Base-by-base conservation (phyloP, 306 rosid species). In the Vigna angularis region DNA sequence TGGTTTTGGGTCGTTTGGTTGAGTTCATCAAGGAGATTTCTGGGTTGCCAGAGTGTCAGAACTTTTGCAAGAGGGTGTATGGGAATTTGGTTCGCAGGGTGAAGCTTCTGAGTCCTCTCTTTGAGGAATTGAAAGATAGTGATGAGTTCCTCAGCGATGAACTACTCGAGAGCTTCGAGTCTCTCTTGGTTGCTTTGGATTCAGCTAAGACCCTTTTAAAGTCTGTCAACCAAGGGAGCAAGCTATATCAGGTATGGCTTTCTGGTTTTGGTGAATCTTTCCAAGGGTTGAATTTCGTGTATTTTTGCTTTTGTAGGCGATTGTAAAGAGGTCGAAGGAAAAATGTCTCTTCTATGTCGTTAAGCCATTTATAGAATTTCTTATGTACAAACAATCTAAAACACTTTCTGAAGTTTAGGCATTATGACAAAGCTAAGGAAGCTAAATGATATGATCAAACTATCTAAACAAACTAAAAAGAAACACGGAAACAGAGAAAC, bases 121-220 rank as follows among this genome's bases (percentile, higher is more conserved):
- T 96, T 66, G 98, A 96, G 85, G 99, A 96, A 75, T 82, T 93
- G 86, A 96, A 87, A 77, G 99, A 93, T 32, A 70, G 84, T 63
- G 89, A 86, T 55, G 84, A 78, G 17, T 84, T 82, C 67, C 82
- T 96, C 32, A 78, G 80, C 10, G 90, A 83, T 20, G 89, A 84
- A 24, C 91, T 79, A n/a, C 40, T 91, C 78, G 16, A 73, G 61
- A 87, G 83, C 64, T 88, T 96, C 74, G 90, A 91, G 67, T 83
- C 87, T 84, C 83, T 96, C 16, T 83, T 78, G 51, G 62, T 73
- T 84, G 91, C 91, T 82, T 76, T 96, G 91, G 90, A 84, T 89
- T 91, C 91, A 30, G 85, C 97, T 63, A 69, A 38, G 77, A 83
- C 34, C 57, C 87, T 93, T 81, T 85, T 93, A n/a, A 72, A 81